Evolutionary conservation across 495 filamentous ascomycete genomes (phyloP).

Genomic region (Clavariopsis aquatica): DNA sequence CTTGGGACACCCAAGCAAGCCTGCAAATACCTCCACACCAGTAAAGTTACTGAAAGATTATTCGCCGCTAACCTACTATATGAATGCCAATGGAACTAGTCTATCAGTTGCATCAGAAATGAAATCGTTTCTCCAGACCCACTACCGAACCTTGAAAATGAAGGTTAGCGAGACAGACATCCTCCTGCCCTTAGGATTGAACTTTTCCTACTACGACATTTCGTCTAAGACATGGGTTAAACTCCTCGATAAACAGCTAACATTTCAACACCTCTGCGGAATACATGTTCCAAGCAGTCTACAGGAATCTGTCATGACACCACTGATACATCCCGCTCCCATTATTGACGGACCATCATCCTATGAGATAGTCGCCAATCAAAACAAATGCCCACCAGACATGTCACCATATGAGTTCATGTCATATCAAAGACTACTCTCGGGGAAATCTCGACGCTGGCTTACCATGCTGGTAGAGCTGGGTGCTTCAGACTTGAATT

Average conservation of each 20-base stretch:
- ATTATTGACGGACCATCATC: slow-evolving; percentile 51
- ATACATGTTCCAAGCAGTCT: slow-evolving; percentile 37
- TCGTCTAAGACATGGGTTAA: slow-evolving; percentile 39
- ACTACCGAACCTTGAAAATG: slow-evolving; percentile 43
- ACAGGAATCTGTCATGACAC: slow-evolving; percentile 19
- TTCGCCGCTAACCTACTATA: slow-evolving; percentile 6
- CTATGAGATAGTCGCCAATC: slow-evolving; percentile 58
- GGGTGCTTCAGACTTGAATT: slow-evolving; percentile 56
- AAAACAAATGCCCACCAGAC: slow-evolving; percentile 51
- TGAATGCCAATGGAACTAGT: slow-evolving; percentile 8
- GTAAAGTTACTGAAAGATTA: slow-evolving; percentile 26
- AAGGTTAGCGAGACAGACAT: slow-evolving; percentile 38
- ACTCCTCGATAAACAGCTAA: slow-evolving; percentile 29
- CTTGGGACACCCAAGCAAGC: slow-evolving; percentile 30
- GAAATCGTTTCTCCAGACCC: slow-evolving; percentile 46
- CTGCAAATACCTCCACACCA: neutral
- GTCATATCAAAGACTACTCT: slow-evolving; percentile 52
- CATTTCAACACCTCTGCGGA: slow-evolving; percentile 43
- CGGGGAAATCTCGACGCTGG: slow-evolving; percentile 53
- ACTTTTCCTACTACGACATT: slow-evolving; percentile 44
- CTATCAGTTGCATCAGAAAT: slow-evolving; percentile 45
- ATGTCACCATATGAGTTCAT: slow-evolving; percentile 55
- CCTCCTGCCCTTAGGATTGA: slow-evolving; percentile 39
- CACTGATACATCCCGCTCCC: slow-evolving; percentile 20
- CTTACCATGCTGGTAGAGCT: slow-evolving; percentile 54